Conservation (phyloP, 495 filamentous ascomycete genomes). For the Penicillium fimorum region DNA sequence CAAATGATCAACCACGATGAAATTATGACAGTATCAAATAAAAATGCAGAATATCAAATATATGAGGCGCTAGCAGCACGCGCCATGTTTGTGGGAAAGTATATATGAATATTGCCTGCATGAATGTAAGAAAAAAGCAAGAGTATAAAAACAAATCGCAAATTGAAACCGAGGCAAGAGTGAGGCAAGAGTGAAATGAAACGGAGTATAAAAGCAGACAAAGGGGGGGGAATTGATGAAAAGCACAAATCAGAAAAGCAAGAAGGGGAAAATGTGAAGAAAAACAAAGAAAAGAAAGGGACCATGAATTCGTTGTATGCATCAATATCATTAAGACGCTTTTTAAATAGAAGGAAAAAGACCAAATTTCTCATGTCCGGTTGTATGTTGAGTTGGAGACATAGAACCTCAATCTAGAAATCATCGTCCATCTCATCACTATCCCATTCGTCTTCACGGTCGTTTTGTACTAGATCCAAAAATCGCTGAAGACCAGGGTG, state of each 20-base stretch:
- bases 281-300: neutral
- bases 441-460: slow-evolving; percentile 64
- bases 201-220: neutral
- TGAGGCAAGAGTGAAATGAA: neutral
- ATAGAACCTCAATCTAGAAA: slow-evolving; percentile 21
- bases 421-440: slow-evolving; percentile 58
- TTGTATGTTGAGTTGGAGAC: neutral
- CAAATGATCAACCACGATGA: neutral
- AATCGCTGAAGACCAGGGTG: slow-evolving; percentile 50
- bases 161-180: neutral
- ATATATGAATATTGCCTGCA: neutral
- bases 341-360: neutral
- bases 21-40: neutral
- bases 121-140: neutral
- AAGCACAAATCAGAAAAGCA: neutral
- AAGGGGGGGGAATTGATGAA: neutral
- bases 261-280: neutral
- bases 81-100: neutral
- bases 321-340: slow-evolving; percentile 7
- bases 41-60: neutral
- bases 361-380: neutral
- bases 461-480: slow-evolving; percentile 52
- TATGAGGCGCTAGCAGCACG: neutral
- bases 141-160: neutral
- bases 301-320: slow-evolving; percentile 1